A percentile compares a stretch with the other conserved stretches of the same genome.
These are phyloP conservation scores for Fusarium papillatum DNA, from an alignment of 2,329 filamentous ascomycete species.

Conservation along the genomic window DNA sequence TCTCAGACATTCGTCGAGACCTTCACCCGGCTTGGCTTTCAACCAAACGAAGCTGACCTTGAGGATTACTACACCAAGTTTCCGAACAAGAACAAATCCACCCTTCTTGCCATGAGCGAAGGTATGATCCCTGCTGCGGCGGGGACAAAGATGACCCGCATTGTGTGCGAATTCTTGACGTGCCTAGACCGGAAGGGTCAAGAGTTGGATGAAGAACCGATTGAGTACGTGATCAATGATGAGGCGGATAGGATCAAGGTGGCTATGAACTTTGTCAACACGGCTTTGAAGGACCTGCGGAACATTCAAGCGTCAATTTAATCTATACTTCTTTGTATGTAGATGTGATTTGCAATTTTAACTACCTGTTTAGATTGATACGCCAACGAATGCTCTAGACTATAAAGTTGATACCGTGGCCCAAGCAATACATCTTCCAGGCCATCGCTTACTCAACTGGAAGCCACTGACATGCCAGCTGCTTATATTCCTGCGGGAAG, in stretches of 20 bases:
- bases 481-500: conserved; percentile 16
- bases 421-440: not conserved
- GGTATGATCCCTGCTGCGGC: not conserved
- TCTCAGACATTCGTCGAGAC: not conserved
- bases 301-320: not conserved
- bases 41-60: not conserved
- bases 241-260: not conserved
- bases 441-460: conserved; percentile 1
- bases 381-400: not conserved
- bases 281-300: not conserved
- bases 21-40: not conserved
- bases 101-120: not conserved
- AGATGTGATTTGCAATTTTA: not conserved
- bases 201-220: not conserved
- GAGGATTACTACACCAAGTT: not conserved
- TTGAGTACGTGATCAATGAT: not conserved
- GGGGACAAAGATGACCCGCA: not conserved
- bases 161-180: not conserved
- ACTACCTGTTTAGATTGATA: not conserved
- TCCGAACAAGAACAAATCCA: not conserved
- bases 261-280: not conserved
- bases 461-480: conserved; percentile 29
- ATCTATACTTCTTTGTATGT: not conserved
- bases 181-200: not conserved
- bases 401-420: not conserved